Evolutionary conservation across 2,329 filamentous ascomycete genomes (phyloP).

Genomic region (Ophiostoma australiae): DNA sequence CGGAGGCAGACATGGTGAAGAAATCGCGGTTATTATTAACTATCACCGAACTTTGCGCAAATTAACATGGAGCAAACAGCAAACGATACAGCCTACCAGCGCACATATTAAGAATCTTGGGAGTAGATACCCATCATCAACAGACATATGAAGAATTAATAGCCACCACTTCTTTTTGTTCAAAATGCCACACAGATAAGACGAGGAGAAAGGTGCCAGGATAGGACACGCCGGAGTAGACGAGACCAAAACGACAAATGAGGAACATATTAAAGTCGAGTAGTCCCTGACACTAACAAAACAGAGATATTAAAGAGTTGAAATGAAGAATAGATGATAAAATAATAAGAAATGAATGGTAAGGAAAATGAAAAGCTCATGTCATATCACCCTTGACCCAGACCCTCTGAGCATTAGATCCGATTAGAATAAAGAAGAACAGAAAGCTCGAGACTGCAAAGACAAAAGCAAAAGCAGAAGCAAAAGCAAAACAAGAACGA

Average conservation of each 20-base stretch:
- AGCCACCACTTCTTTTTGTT: not conserved
- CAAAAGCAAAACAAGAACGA: not conserved
- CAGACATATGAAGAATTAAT: not conserved
- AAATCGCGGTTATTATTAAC: not conserved
- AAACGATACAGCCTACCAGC: not conserved
- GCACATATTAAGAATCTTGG: not conserved
- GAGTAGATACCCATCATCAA: not conserved
- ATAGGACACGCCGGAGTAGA: not conserved
- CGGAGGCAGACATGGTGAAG: not conserved
- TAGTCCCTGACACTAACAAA: not conserved
- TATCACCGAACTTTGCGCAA: not conserved
- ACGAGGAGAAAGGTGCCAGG: not conserved
- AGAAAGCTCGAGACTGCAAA: not conserved
- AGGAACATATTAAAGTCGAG: not conserved
- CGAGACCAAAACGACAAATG: not conserved
- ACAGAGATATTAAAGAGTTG: not conserved
- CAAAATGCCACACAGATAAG: not conserved
- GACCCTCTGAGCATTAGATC: not conserved
- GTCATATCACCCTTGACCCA: conserved; percentile 5
- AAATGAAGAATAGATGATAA: not conserved
- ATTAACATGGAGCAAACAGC: not conserved
- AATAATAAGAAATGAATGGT: not conserved
- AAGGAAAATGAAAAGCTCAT: not conserved
- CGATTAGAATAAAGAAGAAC: conserved; percentile 2
- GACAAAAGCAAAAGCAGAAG: not conserved